Percentiles rank a stretch among this genome's conserved stretches.
phyloP scores from a whole-genome alignment of 2,329 filamentous ascomycete species.

The Dothidotthia symphoricarpi region DNA sequence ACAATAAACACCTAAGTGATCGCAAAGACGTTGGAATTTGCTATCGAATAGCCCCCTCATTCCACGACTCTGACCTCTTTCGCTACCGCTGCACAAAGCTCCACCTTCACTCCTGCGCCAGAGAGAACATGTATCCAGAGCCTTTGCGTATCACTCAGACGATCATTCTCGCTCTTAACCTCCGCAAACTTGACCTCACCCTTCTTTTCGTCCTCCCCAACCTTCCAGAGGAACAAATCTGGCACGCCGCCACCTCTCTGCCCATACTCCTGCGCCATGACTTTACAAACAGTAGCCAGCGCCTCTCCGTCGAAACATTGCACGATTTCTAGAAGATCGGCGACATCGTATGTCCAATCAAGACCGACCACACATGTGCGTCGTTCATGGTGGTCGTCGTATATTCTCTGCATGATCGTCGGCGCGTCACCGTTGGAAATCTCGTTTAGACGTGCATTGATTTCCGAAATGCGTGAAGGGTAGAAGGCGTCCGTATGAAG shows the following conservation, averaged over 20 bases:
- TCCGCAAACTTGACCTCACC: constrained; percentile 70
- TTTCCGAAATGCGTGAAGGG: constrained; percentile 78
- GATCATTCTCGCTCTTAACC: constrained; percentile 69
- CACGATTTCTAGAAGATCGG: constrained; percentile 77
- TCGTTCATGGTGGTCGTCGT: constrained; percentile 65
- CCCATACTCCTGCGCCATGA: constrained; percentile 92
- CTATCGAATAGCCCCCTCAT: no score
- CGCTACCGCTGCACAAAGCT: constrained; percentile 68
- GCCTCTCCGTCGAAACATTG: constrained; percentile 76
- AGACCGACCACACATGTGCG: constrained; percentile 87
- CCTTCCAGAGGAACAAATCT: constrained; percentile 85
- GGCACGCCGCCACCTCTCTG: constrained; percentile 84
- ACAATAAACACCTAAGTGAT: no score
- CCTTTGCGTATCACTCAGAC: constrained; percentile 90
- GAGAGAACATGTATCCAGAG: constrained; percentile 95
- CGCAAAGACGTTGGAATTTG: no score
- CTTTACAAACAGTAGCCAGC: constrained; percentile 81
- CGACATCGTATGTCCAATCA: constrained; percentile 81
- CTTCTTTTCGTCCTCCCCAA: constrained; percentile 17
- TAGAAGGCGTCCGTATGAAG: constrained; percentile 93
- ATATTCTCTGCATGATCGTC: constrained; percentile 64
- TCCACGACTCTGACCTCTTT: constrained; percentile 47
- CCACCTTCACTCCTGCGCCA: constrained; percentile 79
- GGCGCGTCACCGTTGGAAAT: constrained; percentile 80
- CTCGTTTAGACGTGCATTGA: constrained; percentile 80